Percentiles rank a stretch among this genome's conserved stretches.
Conservation (phyloP, 176 grass and related monocot species). For the Phragmites australis region DNA sequence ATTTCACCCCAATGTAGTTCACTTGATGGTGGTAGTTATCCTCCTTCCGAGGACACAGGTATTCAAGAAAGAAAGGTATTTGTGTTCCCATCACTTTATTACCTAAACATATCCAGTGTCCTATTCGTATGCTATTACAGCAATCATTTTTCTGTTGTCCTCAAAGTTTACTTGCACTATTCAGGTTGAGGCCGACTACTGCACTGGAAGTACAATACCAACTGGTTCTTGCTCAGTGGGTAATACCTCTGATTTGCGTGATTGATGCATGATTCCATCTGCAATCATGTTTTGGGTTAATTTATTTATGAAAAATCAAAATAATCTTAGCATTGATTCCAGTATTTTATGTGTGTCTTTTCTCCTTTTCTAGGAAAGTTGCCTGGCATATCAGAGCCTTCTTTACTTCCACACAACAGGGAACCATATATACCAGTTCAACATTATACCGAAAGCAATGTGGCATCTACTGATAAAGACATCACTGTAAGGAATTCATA, state of each 20-base stretch:
- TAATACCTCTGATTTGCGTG: conserved; percentile 45
- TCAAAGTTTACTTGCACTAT: conserved; percentile 40
- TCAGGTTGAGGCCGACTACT: conserved; percentile 63
- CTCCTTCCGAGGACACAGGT: conserved; percentile 40
- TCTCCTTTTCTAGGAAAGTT: conserved; percentile 44
- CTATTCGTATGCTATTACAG: conserved; percentile 7
- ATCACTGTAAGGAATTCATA: conserved; percentile 59
- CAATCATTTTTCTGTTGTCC: neutral
- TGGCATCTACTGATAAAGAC: conserved; percentile 46
- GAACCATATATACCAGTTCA: conserved; percentile 22
- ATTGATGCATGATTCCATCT: conserved; percentile 17
- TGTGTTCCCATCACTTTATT: conserved; percentile 35
- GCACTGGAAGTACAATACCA: conserved; percentile 33
- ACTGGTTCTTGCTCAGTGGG: conserved; percentile 40
- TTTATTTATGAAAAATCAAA: conserved; percentile 21
- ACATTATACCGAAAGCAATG: conserved; percentile 35
- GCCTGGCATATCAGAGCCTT: conserved; percentile 38
- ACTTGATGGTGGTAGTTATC: conserved; percentile 38
- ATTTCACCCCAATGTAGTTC: conserved; percentile 45
- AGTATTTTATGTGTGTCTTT: conserved; percentile 23
- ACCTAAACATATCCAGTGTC: conserved; percentile 4
- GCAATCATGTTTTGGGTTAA: neutral
- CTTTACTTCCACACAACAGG: conserved; percentile 42
- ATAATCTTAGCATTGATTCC: conserved; percentile 15
- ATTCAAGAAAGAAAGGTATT: conserved; percentile 45